phyloP scores from a whole-genome alignment of 208 protist species.

The Acanthamoeba sp. region DNA sequence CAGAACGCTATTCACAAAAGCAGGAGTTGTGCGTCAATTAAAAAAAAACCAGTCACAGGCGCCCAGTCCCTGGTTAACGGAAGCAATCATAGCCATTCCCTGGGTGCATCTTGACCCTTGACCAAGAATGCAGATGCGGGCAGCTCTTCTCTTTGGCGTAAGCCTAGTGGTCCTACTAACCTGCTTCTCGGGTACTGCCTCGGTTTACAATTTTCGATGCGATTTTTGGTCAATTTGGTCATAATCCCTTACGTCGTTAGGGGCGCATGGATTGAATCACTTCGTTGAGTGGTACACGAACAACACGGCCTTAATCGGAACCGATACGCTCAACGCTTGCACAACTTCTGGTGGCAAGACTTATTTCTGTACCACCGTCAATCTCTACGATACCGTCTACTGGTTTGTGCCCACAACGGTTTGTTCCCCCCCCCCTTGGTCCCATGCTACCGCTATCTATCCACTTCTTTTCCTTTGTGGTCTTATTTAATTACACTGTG shows the following conservation, averaged over 20 bases:
- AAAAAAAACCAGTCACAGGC: too few species aligned
- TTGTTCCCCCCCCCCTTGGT: not conserved
- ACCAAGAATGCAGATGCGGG: not conserved
- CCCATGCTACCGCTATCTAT: not conserved
- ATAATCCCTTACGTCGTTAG: not conserved
- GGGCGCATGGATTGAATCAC: not conserved
- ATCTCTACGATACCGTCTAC: slow-evolving; percentile 23
- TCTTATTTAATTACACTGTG: not conserved
- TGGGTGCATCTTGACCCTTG: not conserved
- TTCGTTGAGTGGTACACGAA: slow-evolving; percentile 22
- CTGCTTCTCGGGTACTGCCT: not conserved
- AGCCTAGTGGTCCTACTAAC: not conserved
- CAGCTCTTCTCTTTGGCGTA: not conserved
- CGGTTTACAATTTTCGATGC: not conserved
- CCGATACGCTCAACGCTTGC: not conserved
- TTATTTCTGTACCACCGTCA: slow-evolving; percentile 47
- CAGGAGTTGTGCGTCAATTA: too few species aligned
- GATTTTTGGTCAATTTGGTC: not conserved
- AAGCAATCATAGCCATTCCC: too few species aligned
- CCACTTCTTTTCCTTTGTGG: not conserved
- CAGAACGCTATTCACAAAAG: too few species aligned
- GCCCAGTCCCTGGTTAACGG: too few species aligned
- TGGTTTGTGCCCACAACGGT: slow-evolving; percentile 32
- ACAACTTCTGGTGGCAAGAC: not conserved
- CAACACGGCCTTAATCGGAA: slow-evolving; percentile 2